Conservation (phyloP, 1,139 yeast species). For the Suhomyces atakaporum region DNA sequence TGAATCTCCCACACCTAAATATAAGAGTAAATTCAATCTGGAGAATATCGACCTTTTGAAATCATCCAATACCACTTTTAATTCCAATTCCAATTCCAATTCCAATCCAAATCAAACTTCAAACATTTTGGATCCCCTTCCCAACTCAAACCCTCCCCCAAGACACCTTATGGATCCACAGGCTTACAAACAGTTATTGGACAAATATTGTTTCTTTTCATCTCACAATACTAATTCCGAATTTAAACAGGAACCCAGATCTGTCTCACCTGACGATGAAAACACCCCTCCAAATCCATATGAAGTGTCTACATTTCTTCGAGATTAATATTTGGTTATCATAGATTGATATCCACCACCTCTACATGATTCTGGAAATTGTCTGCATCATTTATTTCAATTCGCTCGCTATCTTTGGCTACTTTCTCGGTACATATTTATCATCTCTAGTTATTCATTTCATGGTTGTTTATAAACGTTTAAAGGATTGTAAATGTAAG, state of each 20-base stretch:
- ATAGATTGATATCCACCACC: too few species aligned
- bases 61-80: background rate
- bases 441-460: too few species aligned
- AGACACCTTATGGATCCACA: constrained; percentile 47
- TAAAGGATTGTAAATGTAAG: background rate
- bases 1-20: constrained; percentile 11
- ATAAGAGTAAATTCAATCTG: constrained; percentile 8
- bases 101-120: too few species aligned
- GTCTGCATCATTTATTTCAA: background rate
- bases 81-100: too few species aligned
- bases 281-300: constrained; percentile 15
- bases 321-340: too few species aligned
- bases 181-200: constrained; percentile 67
- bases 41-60: constrained; percentile 2
- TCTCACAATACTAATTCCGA: constrained; percentile 12
- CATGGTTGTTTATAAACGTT: background rate
- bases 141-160: background rate
- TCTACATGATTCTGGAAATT: too few species aligned
- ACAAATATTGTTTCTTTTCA: constrained; percentile 68
- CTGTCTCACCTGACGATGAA: background rate
- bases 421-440: too few species aligned
- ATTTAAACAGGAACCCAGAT: background rate
- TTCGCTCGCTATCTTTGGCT: background rate
- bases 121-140: background rate
- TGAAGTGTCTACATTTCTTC: constrained; percentile 31